Base-by-base conservation (phyloP, 2,329 filamentous ascomycete genomes). In the Fusarium palustre region DNA sequence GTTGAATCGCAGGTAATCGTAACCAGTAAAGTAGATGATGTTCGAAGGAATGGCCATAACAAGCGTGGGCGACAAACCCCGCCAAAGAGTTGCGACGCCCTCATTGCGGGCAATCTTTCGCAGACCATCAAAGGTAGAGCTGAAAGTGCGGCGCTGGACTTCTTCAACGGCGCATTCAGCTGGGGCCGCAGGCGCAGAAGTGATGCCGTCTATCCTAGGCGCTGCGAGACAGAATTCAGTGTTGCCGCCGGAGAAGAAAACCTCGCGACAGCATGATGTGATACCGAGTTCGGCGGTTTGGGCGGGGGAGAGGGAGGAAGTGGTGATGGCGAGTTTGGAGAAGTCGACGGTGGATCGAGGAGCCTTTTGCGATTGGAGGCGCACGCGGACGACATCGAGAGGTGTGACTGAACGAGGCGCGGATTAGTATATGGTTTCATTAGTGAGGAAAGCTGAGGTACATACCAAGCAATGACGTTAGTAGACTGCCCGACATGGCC, bases 21-120 rank as follows among this genome's bases (percentile, higher is more conserved):
- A 99, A 39, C 96, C 96, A 15, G 96, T 97, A 76, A 98, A 97
- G 81, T 99, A 99, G 70, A 99, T 98, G 71, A 99, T 96, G 78
- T 99, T 99, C 28, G 90, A 93, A 0, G 96, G 96, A 8, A 99
- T 87, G 0, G 94, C 90, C 96, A 99, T 99, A 69, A 94, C 87
- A 24, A 99, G 83, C 0, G 96, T 99, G 0, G 96, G 95, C n/a
- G 92, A 97, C 7, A 99, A 83, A 0, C 96, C 96, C 65, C 96
- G 88, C 95, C 96, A 99, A 36, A 99, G 81, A 3, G 94, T 96
- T 28, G 88, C 87, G 15, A 94, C 76, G 2, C 96, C 96, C 81
- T 99, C 96, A 77, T 98, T 94, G 48, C 93, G 90, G 18, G 96
- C 94, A 75, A 99, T 99, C 83, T 99, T 99, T 67, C 91, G 89